These are phyloP conservation scores for Wickerhamiella bombiphila DNA, from an alignment of 805 yeast species.

Conservation along the genomic window DNA sequence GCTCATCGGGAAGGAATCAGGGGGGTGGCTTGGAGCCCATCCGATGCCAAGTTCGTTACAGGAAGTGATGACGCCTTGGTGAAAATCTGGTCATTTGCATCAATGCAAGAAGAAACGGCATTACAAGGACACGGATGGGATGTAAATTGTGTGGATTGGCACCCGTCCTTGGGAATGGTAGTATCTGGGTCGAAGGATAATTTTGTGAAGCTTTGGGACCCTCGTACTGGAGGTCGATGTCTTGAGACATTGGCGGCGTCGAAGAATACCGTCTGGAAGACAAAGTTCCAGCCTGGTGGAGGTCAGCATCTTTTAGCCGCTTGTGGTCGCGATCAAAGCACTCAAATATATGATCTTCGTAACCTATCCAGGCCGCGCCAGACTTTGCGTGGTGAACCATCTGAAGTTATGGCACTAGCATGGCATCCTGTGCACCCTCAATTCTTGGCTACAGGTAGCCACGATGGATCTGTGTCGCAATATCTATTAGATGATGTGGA, in stretches of 20 bases:
- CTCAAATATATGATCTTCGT: conserved; percentile 75
- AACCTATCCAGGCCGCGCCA: conserved; percentile 4
- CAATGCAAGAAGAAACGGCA: conserved; percentile 71
- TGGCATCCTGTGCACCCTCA: conserved; percentile 90
- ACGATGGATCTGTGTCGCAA: conserved; percentile 75
- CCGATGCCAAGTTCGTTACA: conserved; percentile 82
- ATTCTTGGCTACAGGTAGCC: conserved; percentile 69
- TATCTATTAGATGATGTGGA: conserved; percentile 41
- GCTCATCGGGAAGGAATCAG: conserved; percentile 74
- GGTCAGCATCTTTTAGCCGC: conserved; percentile 62
- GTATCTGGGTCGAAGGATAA: conserved; percentile 95
- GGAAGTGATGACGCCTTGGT: conserved; percentile 84
- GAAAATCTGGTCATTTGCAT: conserved; percentile 82
- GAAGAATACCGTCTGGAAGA: conserved; percentile 83
- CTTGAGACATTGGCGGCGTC: conserved; percentile 76
- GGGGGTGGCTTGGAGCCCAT: conserved; percentile 79
- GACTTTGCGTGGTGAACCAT: conserved; percentile 53
- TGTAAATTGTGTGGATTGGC: conserved; percentile 96
- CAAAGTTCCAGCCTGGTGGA: conserved; percentile 75
- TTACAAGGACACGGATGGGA: conserved; percentile 97
- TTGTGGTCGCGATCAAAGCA: conserved; percentile 76
- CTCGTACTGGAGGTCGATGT: conserved; percentile 46
- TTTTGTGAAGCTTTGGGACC: conserved; percentile 90
- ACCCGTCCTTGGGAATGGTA: conserved; percentile 68
- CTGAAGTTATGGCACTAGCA: conserved; percentile 69